Conservation (phyloP, 768 basidiomycete genomes). For the Phaeotremella skinneri region DNA sequence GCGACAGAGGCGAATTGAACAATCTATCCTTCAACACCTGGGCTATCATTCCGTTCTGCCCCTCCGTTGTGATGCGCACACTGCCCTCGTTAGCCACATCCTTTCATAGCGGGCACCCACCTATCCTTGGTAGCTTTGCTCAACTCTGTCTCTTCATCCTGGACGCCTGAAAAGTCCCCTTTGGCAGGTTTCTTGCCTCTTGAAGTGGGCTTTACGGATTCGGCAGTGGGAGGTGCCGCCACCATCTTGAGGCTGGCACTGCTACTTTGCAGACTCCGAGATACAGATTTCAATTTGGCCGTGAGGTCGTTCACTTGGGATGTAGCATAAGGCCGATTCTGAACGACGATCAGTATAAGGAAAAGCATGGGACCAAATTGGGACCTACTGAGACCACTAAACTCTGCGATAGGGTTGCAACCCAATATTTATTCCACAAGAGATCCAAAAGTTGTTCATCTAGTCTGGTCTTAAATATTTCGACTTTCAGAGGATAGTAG, state of each 20-base stretch:
- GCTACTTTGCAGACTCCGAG: conserved; percentile 27
- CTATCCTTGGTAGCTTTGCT: conserved; percentile 88
- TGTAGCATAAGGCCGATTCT: conserved; percentile 94
- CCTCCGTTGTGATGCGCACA: conserved; percentile 82
- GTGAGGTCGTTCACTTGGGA: conserved; percentile 86
- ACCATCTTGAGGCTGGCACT: conserved; percentile 58
- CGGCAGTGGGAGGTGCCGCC: conserved; percentile 47
- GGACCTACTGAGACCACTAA: conserved; percentile 76
- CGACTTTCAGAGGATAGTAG: conserved; percentile 91
- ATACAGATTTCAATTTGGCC: conserved; percentile 64
- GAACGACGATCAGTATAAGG: background rate
- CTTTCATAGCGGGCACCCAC: conserved; percentile 53
- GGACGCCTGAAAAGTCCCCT: conserved; percentile 46
- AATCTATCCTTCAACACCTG: conserved; percentile 91
- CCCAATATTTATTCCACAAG: conserved; percentile 99
- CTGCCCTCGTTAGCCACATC: conserved; percentile 53
- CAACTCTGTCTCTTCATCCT: conserved; percentile 83
- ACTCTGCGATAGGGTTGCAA: conserved; percentile 90
- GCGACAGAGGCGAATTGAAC: conserved; percentile 56
- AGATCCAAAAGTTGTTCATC: conserved; percentile 84
- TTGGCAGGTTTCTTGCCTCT: conserved; percentile 12
- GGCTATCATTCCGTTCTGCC: conserved; percentile 87
- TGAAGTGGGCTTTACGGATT: conserved; percentile 10
- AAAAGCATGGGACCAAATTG: background rate
- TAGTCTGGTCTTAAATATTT: conserved; percentile 87